Percentiles rank a stretch among this genome's conserved stretches.
These are phyloP conservation scores for Fonsecaea monophora DNA, from an alignment of 2,329 filamentous ascomycete species.

Conservation along the genomic window DNA sequence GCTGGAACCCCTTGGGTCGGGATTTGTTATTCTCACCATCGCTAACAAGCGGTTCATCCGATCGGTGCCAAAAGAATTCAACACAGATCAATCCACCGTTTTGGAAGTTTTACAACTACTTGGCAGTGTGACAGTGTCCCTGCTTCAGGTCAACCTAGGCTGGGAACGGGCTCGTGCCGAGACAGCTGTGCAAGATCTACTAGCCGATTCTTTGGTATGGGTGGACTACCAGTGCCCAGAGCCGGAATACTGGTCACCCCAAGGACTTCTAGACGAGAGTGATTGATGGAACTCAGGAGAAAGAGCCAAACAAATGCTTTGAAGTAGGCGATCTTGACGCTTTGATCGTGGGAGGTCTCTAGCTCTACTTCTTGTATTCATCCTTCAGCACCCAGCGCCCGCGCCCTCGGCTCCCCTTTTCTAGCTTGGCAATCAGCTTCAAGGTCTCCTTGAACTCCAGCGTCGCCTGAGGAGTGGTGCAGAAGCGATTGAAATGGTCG, in stretches of 20 bases:
- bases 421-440: constrained; percentile 74
- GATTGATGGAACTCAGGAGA: constrained; percentile 41
- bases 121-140: constrained; percentile 86
- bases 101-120: constrained; percentile 89
- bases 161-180: constrained; percentile 87
- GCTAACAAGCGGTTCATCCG: constrained; percentile 87
- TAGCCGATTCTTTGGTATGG: constrained; percentile 91
- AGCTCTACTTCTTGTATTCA: constrained; percentile 52
- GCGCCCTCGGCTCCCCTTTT: constrained; percentile 60
- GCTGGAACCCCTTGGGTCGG: constrained; percentile 83
- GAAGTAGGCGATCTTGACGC: background rate
- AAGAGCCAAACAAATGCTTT: background rate
- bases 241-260: constrained; percentile 84
- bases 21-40: constrained; percentile 83
- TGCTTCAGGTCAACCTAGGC: constrained; percentile 82
- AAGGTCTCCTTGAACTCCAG: constrained; percentile 84
- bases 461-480: constrained; percentile 70
- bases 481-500: constrained; percentile 86
- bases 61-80: constrained; percentile 92
- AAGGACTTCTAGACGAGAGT: constrained; percentile 52
- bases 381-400: constrained; percentile 67
- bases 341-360: background rate
- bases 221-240: constrained; percentile 84
- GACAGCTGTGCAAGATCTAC: constrained; percentile 87
- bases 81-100: constrained; percentile 89